Base-by-base conservation (phyloP, 2,329 filamentous ascomycete genomes). In the Phialemonium atrogriseum region DNA sequence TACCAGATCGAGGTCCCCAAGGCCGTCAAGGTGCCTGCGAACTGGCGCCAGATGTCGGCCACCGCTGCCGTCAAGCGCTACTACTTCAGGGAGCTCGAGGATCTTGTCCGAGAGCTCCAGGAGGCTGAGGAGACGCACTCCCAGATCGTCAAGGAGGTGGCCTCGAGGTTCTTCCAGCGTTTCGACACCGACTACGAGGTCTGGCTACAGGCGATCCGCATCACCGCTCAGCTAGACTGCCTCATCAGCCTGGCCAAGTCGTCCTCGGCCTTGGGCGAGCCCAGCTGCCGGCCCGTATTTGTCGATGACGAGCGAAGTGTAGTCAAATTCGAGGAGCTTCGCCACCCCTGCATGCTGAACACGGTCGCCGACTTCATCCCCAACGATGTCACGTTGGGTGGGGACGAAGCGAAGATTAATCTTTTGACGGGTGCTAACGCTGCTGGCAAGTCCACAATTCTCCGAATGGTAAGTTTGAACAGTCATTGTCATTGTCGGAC, bases 11-110 rank as follows among this genome's bases (percentile, higher is more conserved):
- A 98, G 54, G 81, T 85, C 0, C 89, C 91, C 0, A 94, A 91
- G 56, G 62, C 64, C 1, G 65, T 84, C 49, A 94, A 93, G 56
- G 77, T 98, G 3, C 91, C 91, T 0, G 82, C 82, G 43, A 75
- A 66, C 46, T 98, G 91, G 88, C 80, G 87, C 41, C 89, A 96
- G 51, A 95, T 96, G 87, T 96, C 91, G 5, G 83, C 88, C 1
- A 96, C 91, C 0, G 76, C 82, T 40, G 77, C 80, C 35, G 84
- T 93, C 49, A 95, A 94, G 59, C 81, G 91, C 1, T 98, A 89
- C 64, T 98, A 96, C 62, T 94, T 88, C 45, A 72, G 79, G 1
- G 83, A 94, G 48, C 70, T 96, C 10, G 82, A 83, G 10, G 68
- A 73, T 17, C 73, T 95, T 3, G 87, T 98, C 14, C 81, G 89